Conservation (phyloP, 75 land plant species). For the Selaginella tamariscina region DNA sequence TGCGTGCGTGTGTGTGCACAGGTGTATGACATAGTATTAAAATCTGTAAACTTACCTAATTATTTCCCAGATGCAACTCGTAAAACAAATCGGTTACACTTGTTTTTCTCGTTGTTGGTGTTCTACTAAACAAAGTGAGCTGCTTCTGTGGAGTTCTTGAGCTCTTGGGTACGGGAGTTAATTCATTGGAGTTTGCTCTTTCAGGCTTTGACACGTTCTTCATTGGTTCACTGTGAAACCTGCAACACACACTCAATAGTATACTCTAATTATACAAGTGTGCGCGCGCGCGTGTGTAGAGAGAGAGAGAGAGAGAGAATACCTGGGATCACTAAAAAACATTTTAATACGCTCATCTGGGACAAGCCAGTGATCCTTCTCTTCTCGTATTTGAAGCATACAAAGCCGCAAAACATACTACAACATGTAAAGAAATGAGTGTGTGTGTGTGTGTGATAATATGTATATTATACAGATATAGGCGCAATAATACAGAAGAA, state of each 20-base stretch:
- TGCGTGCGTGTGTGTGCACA: too few species aligned
- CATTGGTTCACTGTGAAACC: not conserved
- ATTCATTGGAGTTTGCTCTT: not conserved
- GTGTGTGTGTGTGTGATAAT: too few species aligned
- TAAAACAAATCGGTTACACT: not conserved
- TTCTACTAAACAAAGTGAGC: not conserved
- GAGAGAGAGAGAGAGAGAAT: not conserved
- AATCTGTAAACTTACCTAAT: too few species aligned
- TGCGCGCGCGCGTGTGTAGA: not conserved
- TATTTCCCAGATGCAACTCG: not conserved
- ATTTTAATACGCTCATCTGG: conserved; percentile 27
- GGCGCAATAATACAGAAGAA: not conserved
- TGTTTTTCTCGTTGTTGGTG: not conserved
- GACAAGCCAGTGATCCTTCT: conserved; percentile 26
- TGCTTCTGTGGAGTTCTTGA: not conserved
- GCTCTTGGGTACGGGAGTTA: not conserved
- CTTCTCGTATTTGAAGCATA: conserved; percentile 26
- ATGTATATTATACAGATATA: too few species aligned
- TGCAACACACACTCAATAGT: too few species aligned
- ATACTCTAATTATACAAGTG: too few species aligned
- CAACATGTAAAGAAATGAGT: too few species aligned
- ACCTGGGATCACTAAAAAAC: conserved; percentile 30
- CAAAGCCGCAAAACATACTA: conserved; percentile 27
- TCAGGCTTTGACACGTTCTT: not conserved
- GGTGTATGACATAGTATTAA: too few species aligned